Evolutionary conservation across 345 rosid genomes (phyloP).

Genomic region (Syzygium jambos): DNA sequence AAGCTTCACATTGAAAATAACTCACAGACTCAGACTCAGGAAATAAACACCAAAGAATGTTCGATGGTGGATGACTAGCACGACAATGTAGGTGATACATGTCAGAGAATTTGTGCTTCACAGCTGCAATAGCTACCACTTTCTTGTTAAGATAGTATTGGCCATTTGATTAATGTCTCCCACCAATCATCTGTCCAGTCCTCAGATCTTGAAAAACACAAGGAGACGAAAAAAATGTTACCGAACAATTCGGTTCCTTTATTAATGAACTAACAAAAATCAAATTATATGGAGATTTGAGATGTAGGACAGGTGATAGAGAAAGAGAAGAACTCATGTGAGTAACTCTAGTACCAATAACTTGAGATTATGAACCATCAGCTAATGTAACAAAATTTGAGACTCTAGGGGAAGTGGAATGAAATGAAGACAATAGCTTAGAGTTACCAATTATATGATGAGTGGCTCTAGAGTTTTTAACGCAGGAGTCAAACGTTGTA

Average conservation of each 20-base stretch:
- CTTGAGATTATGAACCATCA: background rate
- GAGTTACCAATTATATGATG: background rate
- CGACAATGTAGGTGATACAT: rapidly evolving
- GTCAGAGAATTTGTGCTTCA: background rate
- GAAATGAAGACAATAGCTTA: background rate
- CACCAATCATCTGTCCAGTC: background rate
- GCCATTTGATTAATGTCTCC: background rate
- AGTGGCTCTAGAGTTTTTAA: background rate
- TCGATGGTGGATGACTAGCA: rapidly evolving
- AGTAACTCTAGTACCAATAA: background rate
- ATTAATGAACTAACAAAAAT: background rate
- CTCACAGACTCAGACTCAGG: rapidly evolving
- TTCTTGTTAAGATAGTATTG: background rate
- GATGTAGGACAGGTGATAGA: background rate
- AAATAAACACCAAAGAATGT: background rate
- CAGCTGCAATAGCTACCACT: rapidly evolving
- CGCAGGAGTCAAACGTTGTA: rapidly evolving
- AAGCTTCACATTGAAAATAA: background rate
- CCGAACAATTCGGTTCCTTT: background rate
- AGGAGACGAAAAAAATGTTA: rapidly evolving
- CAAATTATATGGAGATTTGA: background rate
- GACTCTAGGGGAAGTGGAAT: background rate
- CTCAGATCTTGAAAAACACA: background rate
- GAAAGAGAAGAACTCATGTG: background rate
- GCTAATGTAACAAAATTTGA: background rate